Percentiles rank a stretch among this genome's conserved stretches.
Evolutionary conservation across 2,329 filamentous ascomycete genomes (phyloP).

Genomic region (Alternaria sp.): DNA sequence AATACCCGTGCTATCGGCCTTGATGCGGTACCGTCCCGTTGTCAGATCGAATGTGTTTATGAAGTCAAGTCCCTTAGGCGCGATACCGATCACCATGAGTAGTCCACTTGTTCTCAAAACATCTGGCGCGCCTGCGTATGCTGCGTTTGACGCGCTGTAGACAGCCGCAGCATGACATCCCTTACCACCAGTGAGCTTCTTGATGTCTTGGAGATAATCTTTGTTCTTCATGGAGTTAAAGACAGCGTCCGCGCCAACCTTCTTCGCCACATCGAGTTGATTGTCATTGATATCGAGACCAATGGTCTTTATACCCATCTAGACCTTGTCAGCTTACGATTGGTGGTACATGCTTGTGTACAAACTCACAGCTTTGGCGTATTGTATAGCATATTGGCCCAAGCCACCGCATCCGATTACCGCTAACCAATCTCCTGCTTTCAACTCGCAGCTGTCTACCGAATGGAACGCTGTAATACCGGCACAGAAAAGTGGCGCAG

Average conservation of each 20-base stretch:
- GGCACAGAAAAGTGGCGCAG: constrained; percentile 60
- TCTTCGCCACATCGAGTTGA: constrained; percentile 52
- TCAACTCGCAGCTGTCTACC: constrained; percentile 44
- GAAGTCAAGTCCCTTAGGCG: constrained; percentile 48
- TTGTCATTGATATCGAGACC: constrained; percentile 57
- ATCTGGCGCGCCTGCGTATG: constrained; percentile 50
- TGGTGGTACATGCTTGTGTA: neutral
- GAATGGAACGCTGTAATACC: constrained; percentile 56
- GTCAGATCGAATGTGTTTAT: constrained; percentile 54
- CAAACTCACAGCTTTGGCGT: constrained; percentile 52
- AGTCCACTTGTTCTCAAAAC: constrained; percentile 52
- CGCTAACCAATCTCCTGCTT: constrained; percentile 52
- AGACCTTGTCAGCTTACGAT: neutral
- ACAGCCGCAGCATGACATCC: constrained; percentile 56
- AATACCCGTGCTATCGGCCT: constrained; percentile 55
- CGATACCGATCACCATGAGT: constrained; percentile 57
- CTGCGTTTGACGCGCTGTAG: constrained; percentile 52
- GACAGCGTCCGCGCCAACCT: constrained; percentile 54
- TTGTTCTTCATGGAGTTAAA: constrained; percentile 55
- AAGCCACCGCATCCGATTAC: constrained; percentile 58
- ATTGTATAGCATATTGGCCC: constrained; percentile 59
- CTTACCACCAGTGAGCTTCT: constrained; percentile 52
- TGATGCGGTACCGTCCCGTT: constrained; percentile 53
- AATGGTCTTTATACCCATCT: constrained; percentile 56
- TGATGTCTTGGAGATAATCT: constrained; percentile 52